Conservation (phyloP, 805 yeast genomes). For the Lipomyces chichibuensis region DNA sequence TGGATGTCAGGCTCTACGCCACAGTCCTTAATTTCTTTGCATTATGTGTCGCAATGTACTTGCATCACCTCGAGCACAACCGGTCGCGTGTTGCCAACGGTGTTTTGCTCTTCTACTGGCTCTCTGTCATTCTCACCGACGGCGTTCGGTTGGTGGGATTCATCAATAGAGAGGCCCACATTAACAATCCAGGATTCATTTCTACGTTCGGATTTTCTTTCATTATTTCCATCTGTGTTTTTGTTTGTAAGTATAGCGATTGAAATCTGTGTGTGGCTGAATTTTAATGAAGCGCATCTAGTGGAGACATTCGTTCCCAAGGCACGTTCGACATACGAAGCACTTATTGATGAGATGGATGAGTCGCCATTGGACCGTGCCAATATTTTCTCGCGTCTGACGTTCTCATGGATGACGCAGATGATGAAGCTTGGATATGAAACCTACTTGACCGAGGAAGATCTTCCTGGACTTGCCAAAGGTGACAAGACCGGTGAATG, state of each 20-base stretch:
- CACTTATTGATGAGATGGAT: constrained; percentile 44
- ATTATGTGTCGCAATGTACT: constrained; percentile 54
- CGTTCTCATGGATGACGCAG: constrained; percentile 90
- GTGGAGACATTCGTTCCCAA: constrained; percentile 51
- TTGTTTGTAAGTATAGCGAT: constrained; percentile 22
- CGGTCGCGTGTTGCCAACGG: constrained; percentile 69
- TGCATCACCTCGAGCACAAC: constrained; percentile 74
- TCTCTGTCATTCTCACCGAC: constrained; percentile 49
- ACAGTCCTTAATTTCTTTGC: constrained; percentile 50
- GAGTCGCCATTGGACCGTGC: constrained; percentile 57
- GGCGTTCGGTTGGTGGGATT: constrained; percentile 54
- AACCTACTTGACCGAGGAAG: constrained; percentile 55
- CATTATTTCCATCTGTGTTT: constrained; percentile 28
- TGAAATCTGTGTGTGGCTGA: constrained; percentile 37
- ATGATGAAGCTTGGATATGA: constrained; percentile 78
- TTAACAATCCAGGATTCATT: constrained; percentile 26
- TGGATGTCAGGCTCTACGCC: constrained; percentile 44
- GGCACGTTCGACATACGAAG: constrained; percentile 43
- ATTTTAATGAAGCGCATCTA: constrained; percentile 48
- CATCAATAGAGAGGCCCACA: constrained; percentile 32
- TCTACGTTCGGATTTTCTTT: constrained; percentile 32
- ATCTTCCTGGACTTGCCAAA: constrained; percentile 78
- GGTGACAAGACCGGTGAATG: constrained; percentile 61
- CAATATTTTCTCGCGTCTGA: constrained; percentile 71
- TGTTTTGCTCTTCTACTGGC: constrained; percentile 74